Conservation (phyloP, 2,329 filamentous ascomycete genomes). For the Lomentospora prolificans region DNA sequence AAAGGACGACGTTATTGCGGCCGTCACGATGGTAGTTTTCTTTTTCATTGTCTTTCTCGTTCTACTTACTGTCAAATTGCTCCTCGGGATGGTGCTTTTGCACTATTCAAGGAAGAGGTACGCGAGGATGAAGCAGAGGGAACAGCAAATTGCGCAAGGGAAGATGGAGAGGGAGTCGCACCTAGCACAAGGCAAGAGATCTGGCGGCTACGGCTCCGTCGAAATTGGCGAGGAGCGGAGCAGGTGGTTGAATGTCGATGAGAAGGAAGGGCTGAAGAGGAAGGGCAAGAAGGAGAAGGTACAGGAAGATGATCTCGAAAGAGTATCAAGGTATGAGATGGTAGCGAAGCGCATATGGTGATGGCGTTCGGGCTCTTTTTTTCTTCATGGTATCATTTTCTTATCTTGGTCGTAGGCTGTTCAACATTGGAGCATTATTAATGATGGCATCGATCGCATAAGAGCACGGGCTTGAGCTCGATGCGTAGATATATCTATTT, state of each 20-base stretch:
- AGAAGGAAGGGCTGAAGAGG: constrained; percentile 58
- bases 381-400: background rate
- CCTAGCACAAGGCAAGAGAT: constrained; percentile 61
- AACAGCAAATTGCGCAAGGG: constrained; percentile 38
- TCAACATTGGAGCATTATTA: background rate
- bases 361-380: constrained; percentile 1
- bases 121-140: constrained; percentile 64
- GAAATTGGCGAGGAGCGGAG: constrained; percentile 84
- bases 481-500: no score
- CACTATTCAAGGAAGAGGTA: constrained; percentile 73
- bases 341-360: constrained; percentile 95
- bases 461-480: no score
- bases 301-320: constrained; percentile 39
- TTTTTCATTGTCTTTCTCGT: constrained; percentile 79
- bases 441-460: background rate
- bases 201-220: constrained; percentile 75
- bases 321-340: constrained; percentile 83
- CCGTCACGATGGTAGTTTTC: constrained; percentile 73
- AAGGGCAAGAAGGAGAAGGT: constrained; percentile 40
- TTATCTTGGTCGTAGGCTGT: background rate
- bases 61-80: constrained; percentile 71
- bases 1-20: constrained; percentile 64
- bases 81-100: constrained; percentile 81
- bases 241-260: constrained; percentile 78
- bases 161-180: constrained; percentile 43